Percentiles rank a stretch among this genome's conserved stretches.
Evolutionary conservation across 1,139 yeast genomes (phyloP).

Genomic region (Suhomyces coccinellae): DNA sequence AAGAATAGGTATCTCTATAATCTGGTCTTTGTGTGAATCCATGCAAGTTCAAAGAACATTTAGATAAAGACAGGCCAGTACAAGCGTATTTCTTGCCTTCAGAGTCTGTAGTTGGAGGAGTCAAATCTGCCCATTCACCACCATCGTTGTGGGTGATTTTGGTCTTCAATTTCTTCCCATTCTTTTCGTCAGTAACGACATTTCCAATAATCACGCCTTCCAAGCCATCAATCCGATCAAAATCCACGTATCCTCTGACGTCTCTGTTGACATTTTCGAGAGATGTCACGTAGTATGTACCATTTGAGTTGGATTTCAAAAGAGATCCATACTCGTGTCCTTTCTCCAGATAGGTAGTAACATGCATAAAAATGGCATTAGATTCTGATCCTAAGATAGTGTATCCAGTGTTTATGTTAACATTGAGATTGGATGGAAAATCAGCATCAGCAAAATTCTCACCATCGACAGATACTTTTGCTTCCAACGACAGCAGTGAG

Average conservation of each 20-base stretch:
- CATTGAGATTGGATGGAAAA: constrained; percentile 70
- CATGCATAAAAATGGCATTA: constrained; percentile 78
- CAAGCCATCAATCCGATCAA: constrained; percentile 79
- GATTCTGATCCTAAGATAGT: constrained; percentile 79
- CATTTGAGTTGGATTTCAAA: constrained; percentile 92
- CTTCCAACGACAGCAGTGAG: constrained; percentile 48
- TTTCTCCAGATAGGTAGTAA: constrained; percentile 57
- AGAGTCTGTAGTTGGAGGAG: constrained; percentile 68
- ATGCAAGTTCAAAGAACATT: constrained; percentile 83
- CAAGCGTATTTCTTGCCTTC: constrained; percentile 61
- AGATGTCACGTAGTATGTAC: constrained; percentile 82
- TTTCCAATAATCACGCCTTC: constrained; percentile 86
- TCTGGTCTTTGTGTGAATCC: constrained; percentile 90
- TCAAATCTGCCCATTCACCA: constrained; percentile 73
- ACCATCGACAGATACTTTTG: constrained; percentile 85
- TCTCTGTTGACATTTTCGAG: constrained; percentile 78
- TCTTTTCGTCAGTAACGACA: constrained; percentile 50
- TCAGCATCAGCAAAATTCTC: constrained; percentile 70
- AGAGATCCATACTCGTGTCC: constrained; percentile 73
- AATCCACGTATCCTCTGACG: constrained; percentile 76
- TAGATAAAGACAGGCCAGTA: constrained; percentile 46
- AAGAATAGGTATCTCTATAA: constrained; percentile 79
- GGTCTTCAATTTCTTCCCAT: constrained; percentile 62
- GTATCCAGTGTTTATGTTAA: constrained; percentile 72
- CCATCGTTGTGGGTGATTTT: constrained; percentile 90